Evolutionary conservation across 2,329 filamentous ascomycete genomes (phyloP).

Genomic region (Meredithiella fracta): DNA sequence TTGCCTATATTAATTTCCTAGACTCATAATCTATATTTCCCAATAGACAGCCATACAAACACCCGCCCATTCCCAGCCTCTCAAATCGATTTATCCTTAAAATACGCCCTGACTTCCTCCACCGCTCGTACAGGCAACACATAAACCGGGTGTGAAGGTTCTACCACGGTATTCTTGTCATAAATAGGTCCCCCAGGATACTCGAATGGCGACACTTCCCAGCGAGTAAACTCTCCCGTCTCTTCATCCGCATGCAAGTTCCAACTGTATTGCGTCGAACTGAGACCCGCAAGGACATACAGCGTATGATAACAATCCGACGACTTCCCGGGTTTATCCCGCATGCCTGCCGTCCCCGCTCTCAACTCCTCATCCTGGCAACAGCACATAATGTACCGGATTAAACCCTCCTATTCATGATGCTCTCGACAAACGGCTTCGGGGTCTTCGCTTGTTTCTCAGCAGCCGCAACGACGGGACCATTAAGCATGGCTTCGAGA

Average conservation of each 20-base stretch:
- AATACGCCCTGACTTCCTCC: slow-evolving; percentile 48
- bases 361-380: slow-evolving; percentile 56
- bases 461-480: slow-evolving; percentile 20
- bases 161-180: slow-evolving; percentile 53
- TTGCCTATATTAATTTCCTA: too few relatives aligned
- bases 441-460: neutral
- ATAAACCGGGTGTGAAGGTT: slow-evolving; percentile 66
- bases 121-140: slow-evolving; percentile 59
- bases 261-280: slow-evolving; percentile 60
- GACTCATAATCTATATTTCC: too few relatives aligned
- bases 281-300: slow-evolving; percentile 77
- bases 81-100: slow-evolving; percentile 21
- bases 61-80: neutral
- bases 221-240: slow-evolving; percentile 10
- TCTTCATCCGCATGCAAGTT: slow-evolving; percentile 22
- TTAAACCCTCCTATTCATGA: slow-evolving; percentile 76
- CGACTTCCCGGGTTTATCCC: slow-evolving; percentile 82
- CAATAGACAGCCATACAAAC: too few relatives aligned
- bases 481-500: slow-evolving; percentile 60
- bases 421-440: slow-evolving; percentile 25
- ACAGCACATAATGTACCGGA: slow-evolving; percentile 77
- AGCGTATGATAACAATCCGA: slow-evolving; percentile 87
- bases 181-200: slow-evolving; percentile 33
- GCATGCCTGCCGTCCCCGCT: slow-evolving; percentile 47
- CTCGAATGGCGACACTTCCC: slow-evolving; percentile 5